Evolutionary conservation across 345 rosid species (phyloP).

Genomic region (Pistacia atlantica): DNA sequence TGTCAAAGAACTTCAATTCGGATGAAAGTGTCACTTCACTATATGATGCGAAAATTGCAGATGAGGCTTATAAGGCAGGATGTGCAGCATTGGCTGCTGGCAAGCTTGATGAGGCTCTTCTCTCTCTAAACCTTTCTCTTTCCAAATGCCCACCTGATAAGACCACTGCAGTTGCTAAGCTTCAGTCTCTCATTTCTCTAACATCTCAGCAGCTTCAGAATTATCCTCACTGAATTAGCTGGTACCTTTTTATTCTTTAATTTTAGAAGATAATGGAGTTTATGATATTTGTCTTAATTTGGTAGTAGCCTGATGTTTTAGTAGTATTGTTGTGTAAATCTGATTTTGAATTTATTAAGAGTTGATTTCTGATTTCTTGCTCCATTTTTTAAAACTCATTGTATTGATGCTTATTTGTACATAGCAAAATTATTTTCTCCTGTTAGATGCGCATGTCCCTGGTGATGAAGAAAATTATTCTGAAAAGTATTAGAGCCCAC

Average conservation of each 20-base stretch:
- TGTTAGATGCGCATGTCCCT: neutral
- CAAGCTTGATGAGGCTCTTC: conserved; percentile 68
- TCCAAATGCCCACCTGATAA: conserved; percentile 39
- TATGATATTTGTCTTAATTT: neutral
- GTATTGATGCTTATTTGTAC: neutral
- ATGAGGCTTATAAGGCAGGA: conserved; percentile 66
- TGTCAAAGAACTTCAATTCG: conserved; percentile 16
- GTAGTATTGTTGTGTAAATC: neutral
- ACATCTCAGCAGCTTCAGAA: conserved; percentile 33
- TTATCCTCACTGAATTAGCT: conserved; percentile 14
- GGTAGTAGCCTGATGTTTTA: conserved; percentile 1
- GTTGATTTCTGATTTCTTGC: neutral
- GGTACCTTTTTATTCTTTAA: conserved; percentile 2
- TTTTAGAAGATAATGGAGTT: neutral
- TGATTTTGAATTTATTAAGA: neutral
- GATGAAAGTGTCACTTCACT: conserved; percentile 19
- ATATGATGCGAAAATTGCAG: conserved; percentile 55
- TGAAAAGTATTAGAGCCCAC: neutral
- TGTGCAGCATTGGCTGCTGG: conserved; percentile 71
- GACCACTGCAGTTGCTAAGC: conserved; percentile 64
- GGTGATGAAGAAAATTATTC: neutral
- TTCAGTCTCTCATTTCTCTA: conserved; percentile 47
- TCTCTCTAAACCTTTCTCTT: conserved; percentile 52
- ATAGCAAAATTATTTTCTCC: neutral
- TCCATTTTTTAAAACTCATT: neutral